Percentiles rank a stretch among this genome's conserved stretches.
These are phyloP conservation scores for Schwanniomyces yamadae DNA, from an alignment of 805 yeast genomes.

Conservation along the genomic window DNA sequence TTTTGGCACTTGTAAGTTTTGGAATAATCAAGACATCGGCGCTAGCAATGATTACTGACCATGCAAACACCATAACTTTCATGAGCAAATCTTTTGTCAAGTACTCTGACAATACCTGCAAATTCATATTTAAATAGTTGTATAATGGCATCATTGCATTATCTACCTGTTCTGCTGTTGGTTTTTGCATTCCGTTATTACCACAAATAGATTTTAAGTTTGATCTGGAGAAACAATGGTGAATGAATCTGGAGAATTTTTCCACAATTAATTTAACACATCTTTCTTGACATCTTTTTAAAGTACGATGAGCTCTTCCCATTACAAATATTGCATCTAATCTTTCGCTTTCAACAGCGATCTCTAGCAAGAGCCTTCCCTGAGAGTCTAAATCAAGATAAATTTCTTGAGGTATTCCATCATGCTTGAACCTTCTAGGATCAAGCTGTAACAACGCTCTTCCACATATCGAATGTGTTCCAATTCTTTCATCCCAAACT, in stretches of 20 bases:
- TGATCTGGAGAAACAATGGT: conserved; percentile 53
- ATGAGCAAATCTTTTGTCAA: conserved; percentile 55
- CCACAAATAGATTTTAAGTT: conserved; percentile 61
- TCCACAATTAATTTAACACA: conserved; percentile 69
- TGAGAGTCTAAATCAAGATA: conserved; percentile 61
- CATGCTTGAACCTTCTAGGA: conserved; percentile 60
- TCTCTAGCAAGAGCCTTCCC: conserved; percentile 64
- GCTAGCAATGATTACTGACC: conserved; percentile 69
- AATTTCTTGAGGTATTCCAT: conserved; percentile 64
- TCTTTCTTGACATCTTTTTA: conserved; percentile 64
- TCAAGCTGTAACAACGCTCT: conserved; percentile 59
- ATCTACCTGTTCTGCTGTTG: conserved; percentile 50
- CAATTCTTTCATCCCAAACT: conserved; percentile 65
- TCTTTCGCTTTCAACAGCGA: conserved; percentile 77
- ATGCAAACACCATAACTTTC: conserved; percentile 72
- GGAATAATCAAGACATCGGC: conserved; percentile 79
- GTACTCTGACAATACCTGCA: conserved; percentile 59
- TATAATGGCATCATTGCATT: conserved; percentile 72
- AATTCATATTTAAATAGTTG: conserved; percentile 68
- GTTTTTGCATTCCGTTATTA: conserved; percentile 39
- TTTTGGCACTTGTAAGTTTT: conserved; percentile 50
- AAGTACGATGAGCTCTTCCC: conserved; percentile 69
- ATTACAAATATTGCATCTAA: conserved; percentile 79
- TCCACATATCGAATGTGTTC: conserved; percentile 66
- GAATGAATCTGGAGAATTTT: conserved; percentile 66